A percentile compares a stretch with the other conserved stretches of the same genome.
Evolutionary conservation across 83 land plant genomes (phyloP).

Genomic region (Thuja plicata): DNA sequence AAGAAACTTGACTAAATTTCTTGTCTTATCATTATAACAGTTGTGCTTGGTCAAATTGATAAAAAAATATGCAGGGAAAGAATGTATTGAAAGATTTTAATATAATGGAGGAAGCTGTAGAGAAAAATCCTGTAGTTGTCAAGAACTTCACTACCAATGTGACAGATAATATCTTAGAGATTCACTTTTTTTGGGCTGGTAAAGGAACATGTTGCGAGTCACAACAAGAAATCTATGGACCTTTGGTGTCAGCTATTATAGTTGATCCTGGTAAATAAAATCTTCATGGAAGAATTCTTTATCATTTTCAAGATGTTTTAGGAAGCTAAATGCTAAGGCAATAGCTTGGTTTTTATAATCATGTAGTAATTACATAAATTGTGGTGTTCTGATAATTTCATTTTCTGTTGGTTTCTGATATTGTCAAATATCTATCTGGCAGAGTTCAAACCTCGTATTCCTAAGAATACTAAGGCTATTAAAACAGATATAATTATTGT

Average conservation of each 20-base stretch:
- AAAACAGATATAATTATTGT: too few relatives aligned
- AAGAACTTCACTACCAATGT: slow-evolving; percentile 10
- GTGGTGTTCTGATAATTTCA: too few relatives aligned
- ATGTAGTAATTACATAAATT: not conserved
- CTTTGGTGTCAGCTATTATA: not conserved
- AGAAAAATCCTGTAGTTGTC: slow-evolving; percentile 21
- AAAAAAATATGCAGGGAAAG: slow-evolving; percentile 24
- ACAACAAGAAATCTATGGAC: not conserved
- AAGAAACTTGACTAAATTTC: not conserved
- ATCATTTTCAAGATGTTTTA: too few relatives aligned
- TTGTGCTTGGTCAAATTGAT: not conserved
- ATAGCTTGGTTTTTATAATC: not conserved
- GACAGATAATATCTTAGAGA: not conserved
- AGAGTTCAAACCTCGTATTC: not conserved
- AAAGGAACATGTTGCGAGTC: not conserved
- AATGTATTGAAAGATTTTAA: slow-evolving; percentile 26
- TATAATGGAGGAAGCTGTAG: slow-evolving; percentile 27
- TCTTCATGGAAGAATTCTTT: not conserved
- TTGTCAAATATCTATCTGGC: not conserved
- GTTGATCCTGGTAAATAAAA: not conserved
- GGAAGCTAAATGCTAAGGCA: not conserved
- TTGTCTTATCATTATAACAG: not conserved
- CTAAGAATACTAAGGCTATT: not conserved
- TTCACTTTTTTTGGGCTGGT: slow-evolving; percentile 1
- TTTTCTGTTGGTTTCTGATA: not conserved